Conservation (phyloP, 345 rosid genomes). For the Boechera retrofracta region DNA sequence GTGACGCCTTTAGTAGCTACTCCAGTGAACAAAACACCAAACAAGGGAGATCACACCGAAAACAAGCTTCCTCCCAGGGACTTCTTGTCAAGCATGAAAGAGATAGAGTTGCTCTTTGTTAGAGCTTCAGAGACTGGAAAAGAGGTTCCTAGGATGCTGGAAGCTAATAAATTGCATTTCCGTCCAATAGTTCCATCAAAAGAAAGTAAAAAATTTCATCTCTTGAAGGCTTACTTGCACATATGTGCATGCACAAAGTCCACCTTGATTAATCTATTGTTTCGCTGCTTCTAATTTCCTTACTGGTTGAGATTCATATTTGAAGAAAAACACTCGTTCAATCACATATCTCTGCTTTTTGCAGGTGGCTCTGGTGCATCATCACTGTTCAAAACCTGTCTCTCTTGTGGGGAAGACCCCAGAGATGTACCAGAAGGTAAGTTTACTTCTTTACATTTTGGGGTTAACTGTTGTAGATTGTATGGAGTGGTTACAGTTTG, state of each 20-base stretch:
- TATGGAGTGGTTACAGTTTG: conserved; percentile 40
- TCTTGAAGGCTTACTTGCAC: conserved; percentile 18
- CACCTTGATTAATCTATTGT: not conserved
- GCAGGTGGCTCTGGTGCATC: conserved; percentile 63
- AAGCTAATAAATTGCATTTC: conserved; percentile 89
- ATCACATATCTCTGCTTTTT: conserved; percentile 14
- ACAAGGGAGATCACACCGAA: conserved; percentile 55
- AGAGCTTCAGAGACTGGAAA: conserved; percentile 92
- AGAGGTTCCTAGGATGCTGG: conserved; percentile 98
- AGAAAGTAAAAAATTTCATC: conserved; percentile 57
- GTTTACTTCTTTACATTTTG: not conserved
- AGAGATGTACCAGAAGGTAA: conserved; percentile 78
- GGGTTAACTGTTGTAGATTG: not conserved
- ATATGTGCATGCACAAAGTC: not conserved
- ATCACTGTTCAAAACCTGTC: conserved; percentile 69
- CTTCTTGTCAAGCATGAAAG: conserved; percentile 81
- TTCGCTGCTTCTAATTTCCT: conserved; percentile 2
- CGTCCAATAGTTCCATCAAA: conserved; percentile 67
- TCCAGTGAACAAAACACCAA: conserved; percentile 52
- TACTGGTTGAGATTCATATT: not conserved
- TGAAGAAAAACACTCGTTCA: not conserved
- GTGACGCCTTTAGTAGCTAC: conserved; percentile 51
- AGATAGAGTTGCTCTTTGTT: conserved; percentile 73
- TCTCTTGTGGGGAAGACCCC: conserved; percentile 86
- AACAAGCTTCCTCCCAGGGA: conserved; percentile 72